These are phyloP conservation scores for Xylariaceae sp. DNA, from an alignment of 2,329 filamentous ascomycete genomes.

Conservation along the genomic window DNA sequence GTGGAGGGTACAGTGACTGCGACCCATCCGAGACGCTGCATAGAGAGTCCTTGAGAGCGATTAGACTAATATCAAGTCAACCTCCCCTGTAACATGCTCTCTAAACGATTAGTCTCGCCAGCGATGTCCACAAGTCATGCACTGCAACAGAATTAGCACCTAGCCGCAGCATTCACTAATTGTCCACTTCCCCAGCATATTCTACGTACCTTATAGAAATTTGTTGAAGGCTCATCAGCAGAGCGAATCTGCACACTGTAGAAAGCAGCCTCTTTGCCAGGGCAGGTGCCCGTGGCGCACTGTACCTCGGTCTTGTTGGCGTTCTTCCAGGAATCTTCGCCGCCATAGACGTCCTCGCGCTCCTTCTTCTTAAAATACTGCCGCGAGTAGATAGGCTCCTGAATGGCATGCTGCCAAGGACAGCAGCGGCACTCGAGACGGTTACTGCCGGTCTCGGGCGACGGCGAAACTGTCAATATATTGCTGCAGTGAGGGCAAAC, in stretches of 20 bases:
- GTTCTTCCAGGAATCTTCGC: conserved; percentile 84
- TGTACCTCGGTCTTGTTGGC: conserved; percentile 79
- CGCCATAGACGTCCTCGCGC: conserved; percentile 85
- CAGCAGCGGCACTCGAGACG: conserved; percentile 94
- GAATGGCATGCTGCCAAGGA: conserved; percentile 83
- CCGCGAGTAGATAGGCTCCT: conserved; percentile 73
- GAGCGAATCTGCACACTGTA: conserved; percentile 97
- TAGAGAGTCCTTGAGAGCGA: no score
- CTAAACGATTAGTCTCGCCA: conserved; percentile 59
- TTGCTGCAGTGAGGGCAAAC: conserved; percentile 84
- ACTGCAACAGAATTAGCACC: conserved; percentile 38
- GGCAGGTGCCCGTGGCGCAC: conserved; percentile 77
- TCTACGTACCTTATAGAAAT: conserved; percentile 73
- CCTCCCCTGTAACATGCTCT: neutral
- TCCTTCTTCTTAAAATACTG: conserved; percentile 84
- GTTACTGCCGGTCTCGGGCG: conserved; percentile 57
- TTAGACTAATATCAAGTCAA: no score
- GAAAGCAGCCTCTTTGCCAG: conserved; percentile 82
- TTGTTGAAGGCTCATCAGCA: conserved; percentile 98
- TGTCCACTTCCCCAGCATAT: neutral
- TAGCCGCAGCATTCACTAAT: neutral
- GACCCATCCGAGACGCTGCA: no score
- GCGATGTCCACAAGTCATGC: conserved; percentile 60
- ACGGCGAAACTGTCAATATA: conserved; percentile 68
- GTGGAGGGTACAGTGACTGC: no score